Conservation (phyloP, 73 alveolate species). For the Blepharisma japonicum region DNA sequence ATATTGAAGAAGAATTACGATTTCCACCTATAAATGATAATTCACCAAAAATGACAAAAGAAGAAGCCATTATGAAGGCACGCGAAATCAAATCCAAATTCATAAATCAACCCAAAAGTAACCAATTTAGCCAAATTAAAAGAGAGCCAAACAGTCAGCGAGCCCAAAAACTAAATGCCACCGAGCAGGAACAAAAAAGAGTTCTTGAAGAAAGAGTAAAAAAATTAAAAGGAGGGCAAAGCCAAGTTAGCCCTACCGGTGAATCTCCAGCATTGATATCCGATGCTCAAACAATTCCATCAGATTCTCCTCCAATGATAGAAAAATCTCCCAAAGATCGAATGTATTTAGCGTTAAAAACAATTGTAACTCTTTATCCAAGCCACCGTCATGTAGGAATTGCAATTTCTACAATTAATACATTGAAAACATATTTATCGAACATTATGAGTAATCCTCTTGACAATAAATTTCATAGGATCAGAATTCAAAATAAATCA, state of each 20-base stretch:
- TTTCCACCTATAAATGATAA: conserved; percentile 25
- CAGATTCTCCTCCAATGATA: neutral
- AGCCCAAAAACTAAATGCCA: too few relatives aligned
- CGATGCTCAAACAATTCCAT: too few relatives aligned
- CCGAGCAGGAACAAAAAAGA: conserved; percentile 45
- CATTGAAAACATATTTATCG: conserved; percentile 38
- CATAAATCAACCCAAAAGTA: neutral
- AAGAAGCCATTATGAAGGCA: conserved; percentile 50
- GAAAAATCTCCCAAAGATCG: conserved; percentile 46
- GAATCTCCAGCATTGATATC: neutral
- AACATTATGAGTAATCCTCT: conserved; percentile 55
- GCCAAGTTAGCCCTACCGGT: conserved; percentile 33
- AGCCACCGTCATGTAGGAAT: conserved; percentile 70
- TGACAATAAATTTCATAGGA: conserved; percentile 57
- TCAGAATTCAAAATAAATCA: conserved; percentile 55
- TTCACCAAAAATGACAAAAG: conserved; percentile 36
- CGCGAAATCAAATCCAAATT: conserved; percentile 45
- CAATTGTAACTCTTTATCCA: conserved; percentile 59
- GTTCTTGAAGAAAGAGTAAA: conserved; percentile 45
- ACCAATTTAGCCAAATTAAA: too few relatives aligned
- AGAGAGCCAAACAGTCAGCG: too few relatives aligned
- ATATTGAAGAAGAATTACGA: conserved; percentile 52
- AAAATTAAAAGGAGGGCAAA: conserved; percentile 45
- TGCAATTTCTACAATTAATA: conserved; percentile 59
- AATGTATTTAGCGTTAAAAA: conserved; percentile 52